These are phyloP conservation scores for Limonium bicolor DNA, from an alignment of 148 eudicot species.

Conservation along the genomic window DNA sequence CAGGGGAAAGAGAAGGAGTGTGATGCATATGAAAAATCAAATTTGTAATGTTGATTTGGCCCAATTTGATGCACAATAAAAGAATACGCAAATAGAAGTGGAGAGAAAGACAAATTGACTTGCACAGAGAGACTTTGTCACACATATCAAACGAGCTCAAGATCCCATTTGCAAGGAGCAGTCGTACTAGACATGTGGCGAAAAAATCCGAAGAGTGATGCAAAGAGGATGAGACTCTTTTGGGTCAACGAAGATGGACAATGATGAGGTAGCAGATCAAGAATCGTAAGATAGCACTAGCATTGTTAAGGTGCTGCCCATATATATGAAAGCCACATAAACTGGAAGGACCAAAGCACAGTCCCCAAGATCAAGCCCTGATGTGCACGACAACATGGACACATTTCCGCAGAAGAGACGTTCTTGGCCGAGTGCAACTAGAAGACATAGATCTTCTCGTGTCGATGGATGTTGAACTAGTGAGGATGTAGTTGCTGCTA, in stretches of 20 bases:
- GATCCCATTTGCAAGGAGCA: slow-evolving; percentile 41
- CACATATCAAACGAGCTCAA: slow-evolving; percentile 16
- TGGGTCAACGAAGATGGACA: slow-evolving; percentile 56
- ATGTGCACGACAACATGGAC: slow-evolving; percentile 51
- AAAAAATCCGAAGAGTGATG: slow-evolving; percentile 45
- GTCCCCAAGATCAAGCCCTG: slow-evolving; percentile 89
- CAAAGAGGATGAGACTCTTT: slow-evolving; percentile 70
- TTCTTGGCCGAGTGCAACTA: slow-evolving; percentile 62
- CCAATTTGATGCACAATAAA: slow-evolving; percentile 57
- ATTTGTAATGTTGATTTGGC: slow-evolving; percentile 34
- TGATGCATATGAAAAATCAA: slow-evolving; percentile 34
- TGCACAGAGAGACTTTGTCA: slow-evolving; percentile 32
- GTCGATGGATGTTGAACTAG: no score
- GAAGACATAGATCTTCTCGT: slow-evolving; percentile 69
- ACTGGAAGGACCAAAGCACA: slow-evolving; percentile 75
- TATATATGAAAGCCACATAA: slow-evolving; percentile 93
- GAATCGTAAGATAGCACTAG: slow-evolving; percentile 63
- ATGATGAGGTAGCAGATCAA: slow-evolving; percentile 38
- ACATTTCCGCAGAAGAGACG: slow-evolving; percentile 48
- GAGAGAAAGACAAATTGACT: slow-evolving; percentile 52
- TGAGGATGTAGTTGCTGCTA: no score
- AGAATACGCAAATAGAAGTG: slow-evolving; percentile 34
- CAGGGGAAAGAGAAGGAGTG: slow-evolving; percentile 45
- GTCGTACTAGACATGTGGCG: slow-evolving; percentile 42
- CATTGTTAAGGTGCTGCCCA: slow-evolving; percentile 45